Percentiles rank a stretch among this genome's conserved stretches.
phyloP scores from a whole-genome alignment of 768 basidiomycete species.

The Trametes cinnabarina region DNA sequence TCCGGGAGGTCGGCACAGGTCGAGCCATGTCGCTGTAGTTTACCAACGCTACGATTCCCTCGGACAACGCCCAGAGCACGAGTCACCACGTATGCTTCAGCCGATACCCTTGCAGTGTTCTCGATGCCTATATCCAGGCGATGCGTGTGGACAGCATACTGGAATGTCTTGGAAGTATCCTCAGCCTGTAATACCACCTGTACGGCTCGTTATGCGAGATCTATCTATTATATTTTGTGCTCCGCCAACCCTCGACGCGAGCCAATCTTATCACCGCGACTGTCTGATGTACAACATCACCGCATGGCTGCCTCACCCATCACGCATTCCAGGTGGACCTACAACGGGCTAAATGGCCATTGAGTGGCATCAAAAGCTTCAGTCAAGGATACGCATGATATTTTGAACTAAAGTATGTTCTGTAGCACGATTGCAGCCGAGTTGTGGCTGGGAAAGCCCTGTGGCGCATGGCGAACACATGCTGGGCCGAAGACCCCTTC shows the following conservation, averaged over 20 bases:
- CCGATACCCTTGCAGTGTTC: conserved; percentile 13
- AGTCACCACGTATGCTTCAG: conserved; percentile 16
- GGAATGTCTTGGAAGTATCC: conserved; percentile 9
- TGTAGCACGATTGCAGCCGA: neutral
- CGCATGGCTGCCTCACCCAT: conserved; percentile 17
- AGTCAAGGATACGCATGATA: neutral
- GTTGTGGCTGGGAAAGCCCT: no score
- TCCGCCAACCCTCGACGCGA: neutral
- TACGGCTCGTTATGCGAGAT: conserved; percentile 1
- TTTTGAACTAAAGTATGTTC: no score
- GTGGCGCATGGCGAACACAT: neutral
- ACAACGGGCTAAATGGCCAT: conserved; percentile 13
- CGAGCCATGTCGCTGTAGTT: conserved; percentile 81
- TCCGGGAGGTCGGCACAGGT: conserved; percentile 63
- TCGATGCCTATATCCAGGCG: neutral
- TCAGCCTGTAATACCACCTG: conserved; percentile 11
- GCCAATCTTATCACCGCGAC: conserved; percentile 10
- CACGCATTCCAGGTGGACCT: conserved; percentile 15
- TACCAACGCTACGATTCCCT: conserved; percentile 7
- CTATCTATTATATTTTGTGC: conserved; percentile 12
- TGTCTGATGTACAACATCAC: conserved; percentile 8
- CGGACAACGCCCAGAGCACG: conserved; percentile 21
- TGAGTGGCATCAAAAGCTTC: neutral
- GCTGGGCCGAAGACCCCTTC: no score
- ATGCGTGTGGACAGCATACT: neutral